Evolutionary conservation across 2,329 filamentous ascomycete genomes (phyloP), one percentile per base, ranked within the genome.

Genomic region (Hyphodiscus sp.): DNA sequence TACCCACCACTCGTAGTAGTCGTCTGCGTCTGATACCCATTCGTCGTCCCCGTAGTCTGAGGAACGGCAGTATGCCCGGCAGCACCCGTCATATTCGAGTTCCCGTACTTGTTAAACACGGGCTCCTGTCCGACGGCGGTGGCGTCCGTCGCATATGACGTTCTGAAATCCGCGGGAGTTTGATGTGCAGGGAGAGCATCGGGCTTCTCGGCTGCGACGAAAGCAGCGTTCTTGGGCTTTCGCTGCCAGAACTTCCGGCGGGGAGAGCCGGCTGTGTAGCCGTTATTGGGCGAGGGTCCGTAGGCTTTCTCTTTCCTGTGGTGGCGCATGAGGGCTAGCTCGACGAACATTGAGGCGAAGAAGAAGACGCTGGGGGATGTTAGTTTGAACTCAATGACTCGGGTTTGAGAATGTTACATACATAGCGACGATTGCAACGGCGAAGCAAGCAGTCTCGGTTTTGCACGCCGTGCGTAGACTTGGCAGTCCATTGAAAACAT

Each of bases 381-480:
- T 19, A 20, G 19, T 20, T 13, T 19, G 10, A 19, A 16, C 2
- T 20, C 5, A 38, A 38, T 10, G 5, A 38, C 2, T 6, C 11
- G 33, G 33, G 4, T n/a, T 20, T 41, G n/a, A 15, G 9, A 33
- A 18, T n/a, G 11, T 15, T 30, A 74, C 77, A 74, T 75, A 91
- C 83, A 87, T 83, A 65, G 79, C 87, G 53, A 91, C 80, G 56
- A 96, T 87, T 29, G 91, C 75, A 16, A 94, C 83, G 2, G 88
- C 87, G 60, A 96, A 85, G 56, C 77, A 80, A 45, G 85, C 90
- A 48, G 84, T 89, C 71, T 95, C 82, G 61, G 96, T 74, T 55
- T 77, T 77, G 74, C 91, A 96, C 0, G 86, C 83, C 56, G 81
- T 80, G n/a, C 71, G 70, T 45, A 79, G 71, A 26, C 67, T 73